Base-by-base conservation (phyloP, 2,329 filamentous ascomycete genomes). In the Colletotrichum sp. region DNA sequence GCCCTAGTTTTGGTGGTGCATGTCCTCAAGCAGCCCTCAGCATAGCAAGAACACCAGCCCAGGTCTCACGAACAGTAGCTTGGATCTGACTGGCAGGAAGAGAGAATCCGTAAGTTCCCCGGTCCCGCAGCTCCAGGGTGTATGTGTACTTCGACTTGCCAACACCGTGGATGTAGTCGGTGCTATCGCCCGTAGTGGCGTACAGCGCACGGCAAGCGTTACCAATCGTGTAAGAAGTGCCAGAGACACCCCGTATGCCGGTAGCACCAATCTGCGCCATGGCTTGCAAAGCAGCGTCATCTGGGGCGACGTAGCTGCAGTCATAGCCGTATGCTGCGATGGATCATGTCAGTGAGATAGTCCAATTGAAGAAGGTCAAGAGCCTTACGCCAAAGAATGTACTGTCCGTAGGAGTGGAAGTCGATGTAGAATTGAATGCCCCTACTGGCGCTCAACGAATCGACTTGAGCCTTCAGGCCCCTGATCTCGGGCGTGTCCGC, bases 361-460 rank as follows among this genome's bases (percentile, higher is more conserved):
- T 3, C 22, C 9, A 1, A 49, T 9, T 7, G 2, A 16, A 57
- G 12, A 30, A 6, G 19, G 4, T 16, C 2, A 39, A 4, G 3
- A 5, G 5, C 44, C 73, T 61, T 49, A 78, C 77, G 78, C 77
- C 74, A 78, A 6, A 78, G 75, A 16, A 79, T 78, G 61, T 77
- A 78, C 72, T 93, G 92, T 13, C 88, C 89, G 83, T 93, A 94
- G 0, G 90, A 88, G 83, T 94, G 92, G 81, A 90, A 91, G 83
- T 94, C 92, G 78, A 94, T 90, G 83, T 90, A 94, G 4, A 93
- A 85, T 79, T 90, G 89, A 55, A 93, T 84, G 2, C 90, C 90
- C 76, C 89, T 86, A 5, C 78, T 71, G 11, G 71, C 80, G 6
- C 85, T 83, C 25, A 92, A 78, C 16, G 81, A 78, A 69, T 87